Evolutionary conservation across 2,329 filamentous ascomycete genomes (phyloP), one percentile per base, ranked within the genome.

Genomic region (Ophiosphaerella narmari): DNA sequence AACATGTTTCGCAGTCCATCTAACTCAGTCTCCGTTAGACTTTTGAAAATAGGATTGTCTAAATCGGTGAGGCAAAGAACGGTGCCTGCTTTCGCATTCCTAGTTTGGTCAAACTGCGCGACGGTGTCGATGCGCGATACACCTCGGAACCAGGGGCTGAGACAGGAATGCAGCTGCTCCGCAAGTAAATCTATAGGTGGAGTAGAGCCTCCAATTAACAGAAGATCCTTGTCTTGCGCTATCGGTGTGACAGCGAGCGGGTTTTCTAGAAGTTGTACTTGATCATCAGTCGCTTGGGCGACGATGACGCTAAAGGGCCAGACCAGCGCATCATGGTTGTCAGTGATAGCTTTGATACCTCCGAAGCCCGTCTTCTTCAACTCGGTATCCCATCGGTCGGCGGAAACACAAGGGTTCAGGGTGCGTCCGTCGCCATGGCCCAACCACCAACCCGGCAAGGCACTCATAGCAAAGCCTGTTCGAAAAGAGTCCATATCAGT

Each of bases 361-460:
- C 48, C 52, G 37, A 60, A 60, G 11, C 55, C 53, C 12, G 26
- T n/a, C n/a, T n/a, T n/a, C n/a, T n/a, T n/a, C n/a, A n/a, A n/a
- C n/a, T n/a, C n/a, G n/a, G n/a, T n/a, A n/a, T n/a, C n/a, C n/a
- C n/a, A n/a, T n/a, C n/a, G n/a, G n/a, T n/a, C n/a, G 4, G 23
- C 11, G 4, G 58, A 53, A 7, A n/a, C 13, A 13, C 11, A 41
- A 33, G 8, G 11, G 24, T n/a, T n/a, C n/a, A n/a, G n/a, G n/a
- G n/a, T n/a, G n/a, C 55, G 24, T 59, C 46, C 38, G 43, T 66
- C 3, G 2, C 46, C 48, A 2, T 8, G 16, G 4, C 54, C 57
- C 2, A 67, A 39, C 74, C 74, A 78, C 75, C 75, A 78, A 1
- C 74, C 74, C 6, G 1, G 43, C 35, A n/a, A 50, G 52, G n/a